Evolutionary conservation across 2,329 filamentous ascomycete species (phyloP), one percentile per base, ranked within the genome.

Genomic region (Aspergillus ochraceus): DNA sequence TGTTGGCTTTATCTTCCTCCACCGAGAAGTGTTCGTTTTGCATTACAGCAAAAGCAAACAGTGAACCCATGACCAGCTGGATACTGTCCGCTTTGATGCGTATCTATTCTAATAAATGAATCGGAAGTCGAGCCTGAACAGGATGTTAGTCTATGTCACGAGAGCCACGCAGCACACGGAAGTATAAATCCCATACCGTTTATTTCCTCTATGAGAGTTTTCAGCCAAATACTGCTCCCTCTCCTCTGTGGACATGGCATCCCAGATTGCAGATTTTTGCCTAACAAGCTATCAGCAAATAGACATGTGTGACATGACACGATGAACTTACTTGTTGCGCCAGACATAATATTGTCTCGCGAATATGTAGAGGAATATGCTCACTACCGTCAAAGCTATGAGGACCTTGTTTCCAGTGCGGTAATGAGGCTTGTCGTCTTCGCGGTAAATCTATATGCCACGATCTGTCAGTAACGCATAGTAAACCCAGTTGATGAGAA

Each of bases 341-440:
- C 70, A 72, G 6, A 76, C 65, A 55, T 79, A 79, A 64, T 78
- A 79, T 6, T 66, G 60, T 55, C 77, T 78, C 19, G 74, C 71
- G 3, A 72, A 75, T 32, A 86, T 26, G 51, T 87, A 86, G 0
- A 81, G 66, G 0, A 80, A 70, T 9, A 86, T 66, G 20, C 80
- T 79, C 29, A 84, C 77, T 0, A 76, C 77, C 3, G 81, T 74
- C 52, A 88, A 77, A 1, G 76, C 81, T 24, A 88, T 80, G 52
- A 86, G 77, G 3, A 86, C 81, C 24, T 77, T 83, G 72, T 88
- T 88, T 9, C 85, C 85, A 3, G 68, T 78, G 60, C 83, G 81
- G 68, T 86, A 88, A 65, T 83, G 82, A 0, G 85, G 84, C 6
- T 77, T 76, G 58, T 87, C 85, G 58, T 80, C 76, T 19, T 81